These are phyloP conservation scores for Sporisorium sorghi DNA, from an alignment of 1,284 basidiomycete species.

Conservation along the genomic window DNA sequence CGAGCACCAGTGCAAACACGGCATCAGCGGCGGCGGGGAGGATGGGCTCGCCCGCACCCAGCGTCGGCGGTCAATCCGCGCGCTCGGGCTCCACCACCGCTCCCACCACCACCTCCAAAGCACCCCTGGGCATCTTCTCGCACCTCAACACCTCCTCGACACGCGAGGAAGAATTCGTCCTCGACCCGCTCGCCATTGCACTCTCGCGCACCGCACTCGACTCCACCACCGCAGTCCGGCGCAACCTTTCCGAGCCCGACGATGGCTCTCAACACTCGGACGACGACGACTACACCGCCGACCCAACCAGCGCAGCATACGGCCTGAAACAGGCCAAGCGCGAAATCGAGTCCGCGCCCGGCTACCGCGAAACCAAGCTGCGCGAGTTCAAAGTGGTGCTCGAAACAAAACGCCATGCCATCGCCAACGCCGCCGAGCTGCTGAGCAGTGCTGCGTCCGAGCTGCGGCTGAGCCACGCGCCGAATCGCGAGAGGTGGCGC, in stretches of 20 bases:
- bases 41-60: slow-evolving; percentile 31
- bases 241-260: neutral
- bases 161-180: slow-evolving; percentile 45
- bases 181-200: slow-evolving; percentile 41
- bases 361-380: slow-evolving; percentile 15
- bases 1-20: neutral
- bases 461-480: slow-evolving; percentile 27
- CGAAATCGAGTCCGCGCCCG: slow-evolving; percentile 17
- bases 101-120: neutral
- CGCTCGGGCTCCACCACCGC: slow-evolving; percentile 20
- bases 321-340: slow-evolving; percentile 23
- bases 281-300: slow-evolving; percentile 22
- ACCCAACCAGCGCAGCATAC: slow-evolving; percentile 20
- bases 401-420: slow-evolving; percentile 43
- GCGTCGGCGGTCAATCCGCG: slow-evolving; percentile 19
- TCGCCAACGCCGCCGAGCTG: slow-evolving; percentile 48
- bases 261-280: slow-evolving; percentile 20
- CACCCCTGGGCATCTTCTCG: slow-evolving; percentile 36
- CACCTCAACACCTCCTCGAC: slow-evolving; percentile 19
- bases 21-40: slow-evolving; percentile 14
- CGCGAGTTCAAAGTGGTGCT: slow-evolving; percentile 46
- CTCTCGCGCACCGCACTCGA: slow-evolving; percentile 31
- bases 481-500: slow-evolving; percentile 54
- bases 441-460: slow-evolving; percentile 49
- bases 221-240: slow-evolving; percentile 12